These are phyloP conservation scores for Saururus chinensis DNA, from an alignment of 164 flowering plant genomes.

Conservation along the genomic window DNA sequence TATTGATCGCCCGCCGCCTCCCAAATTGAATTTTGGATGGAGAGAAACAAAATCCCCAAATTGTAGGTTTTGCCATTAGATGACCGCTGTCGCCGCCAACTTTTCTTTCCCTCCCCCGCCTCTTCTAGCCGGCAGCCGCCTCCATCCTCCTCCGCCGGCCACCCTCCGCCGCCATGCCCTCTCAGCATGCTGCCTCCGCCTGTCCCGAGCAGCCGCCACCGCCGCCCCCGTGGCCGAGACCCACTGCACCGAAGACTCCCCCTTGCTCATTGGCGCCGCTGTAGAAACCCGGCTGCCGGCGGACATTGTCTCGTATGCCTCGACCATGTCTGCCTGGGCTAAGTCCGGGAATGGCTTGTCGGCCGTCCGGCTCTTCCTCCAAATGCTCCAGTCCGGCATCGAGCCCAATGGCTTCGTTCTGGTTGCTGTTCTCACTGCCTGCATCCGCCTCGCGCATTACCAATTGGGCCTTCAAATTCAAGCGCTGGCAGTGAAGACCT, in stretches of 20 bases:
- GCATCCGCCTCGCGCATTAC: conserved; percentile 29
- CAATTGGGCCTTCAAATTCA: conserved; percentile 63
- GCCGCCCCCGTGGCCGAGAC: neutral
- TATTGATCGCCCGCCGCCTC: neutral
- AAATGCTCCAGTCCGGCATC: conserved; percentile 55
- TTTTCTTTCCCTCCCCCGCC: neutral
- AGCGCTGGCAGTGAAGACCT: conserved; percentile 37
- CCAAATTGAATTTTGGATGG: neutral
- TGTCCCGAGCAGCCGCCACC: no score
- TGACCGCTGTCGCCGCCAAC: neutral
- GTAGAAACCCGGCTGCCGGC: neutral
- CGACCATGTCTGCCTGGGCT: conserved; percentile 55
- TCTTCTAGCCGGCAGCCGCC: neutral
- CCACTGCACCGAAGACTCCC: neutral
- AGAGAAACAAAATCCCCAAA: neutral
- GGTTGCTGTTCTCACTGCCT: conserved; percentile 71
- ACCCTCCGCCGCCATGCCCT: neutral
- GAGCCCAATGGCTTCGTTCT: conserved; percentile 64
- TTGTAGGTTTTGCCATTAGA: no score
- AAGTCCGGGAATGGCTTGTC: conserved; percentile 35
- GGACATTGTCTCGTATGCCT: conserved; percentile 42
- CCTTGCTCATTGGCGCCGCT: neutral
- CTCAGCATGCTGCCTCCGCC: neutral
- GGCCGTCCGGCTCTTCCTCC: conserved; percentile 42
- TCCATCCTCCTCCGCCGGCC: neutral